Conservation (phyloP, 2,329 filamentous ascomycete species). For the Penicillium sp. region DNA sequence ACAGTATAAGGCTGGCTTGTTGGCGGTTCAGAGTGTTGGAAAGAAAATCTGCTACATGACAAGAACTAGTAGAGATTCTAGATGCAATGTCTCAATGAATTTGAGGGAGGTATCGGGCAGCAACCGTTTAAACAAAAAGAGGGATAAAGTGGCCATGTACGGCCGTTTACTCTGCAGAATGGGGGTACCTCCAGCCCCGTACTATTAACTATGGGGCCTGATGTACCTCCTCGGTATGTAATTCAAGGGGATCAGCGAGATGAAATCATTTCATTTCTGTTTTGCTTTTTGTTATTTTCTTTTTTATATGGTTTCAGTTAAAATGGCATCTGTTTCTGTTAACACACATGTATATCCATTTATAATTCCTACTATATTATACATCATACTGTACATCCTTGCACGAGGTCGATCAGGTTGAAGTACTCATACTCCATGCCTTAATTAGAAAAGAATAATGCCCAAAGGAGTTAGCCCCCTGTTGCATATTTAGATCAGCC, state of each 20-base stretch:
- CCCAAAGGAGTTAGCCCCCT: background rate
- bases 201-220: slow-evolving; percentile 14
- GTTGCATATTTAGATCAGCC: slow-evolving; percentile 13
- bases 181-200: slow-evolving; percentile 20
- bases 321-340: background rate
- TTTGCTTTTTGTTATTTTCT: background rate
- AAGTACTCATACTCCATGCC: background rate
- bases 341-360: background rate
- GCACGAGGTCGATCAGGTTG: background rate
- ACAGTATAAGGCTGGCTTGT: slow-evolving; percentile 6
- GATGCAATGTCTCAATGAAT: background rate
- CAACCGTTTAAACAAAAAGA: slow-evolving; percentile 22
- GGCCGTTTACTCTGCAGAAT: slow-evolving; percentile 16
- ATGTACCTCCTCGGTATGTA: slow-evolving; percentile 22
- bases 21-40: slow-evolving; percentile 5
- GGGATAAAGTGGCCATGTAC: slow-evolving; percentile 21
- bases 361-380: background rate
- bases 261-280: slow-evolving; percentile 13
- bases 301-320: background rate
- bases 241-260: slow-evolving; percentile 22
- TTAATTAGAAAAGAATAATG: background rate
- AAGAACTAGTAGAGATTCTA: background rate
- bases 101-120: slow-evolving; percentile 16
- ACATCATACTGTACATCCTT: background rate
- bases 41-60: slow-evolving; percentile 19